Conservation (phyloP, 1,284 basidiomycete species). For the Rhodotorula mucilaginosa region DNA sequence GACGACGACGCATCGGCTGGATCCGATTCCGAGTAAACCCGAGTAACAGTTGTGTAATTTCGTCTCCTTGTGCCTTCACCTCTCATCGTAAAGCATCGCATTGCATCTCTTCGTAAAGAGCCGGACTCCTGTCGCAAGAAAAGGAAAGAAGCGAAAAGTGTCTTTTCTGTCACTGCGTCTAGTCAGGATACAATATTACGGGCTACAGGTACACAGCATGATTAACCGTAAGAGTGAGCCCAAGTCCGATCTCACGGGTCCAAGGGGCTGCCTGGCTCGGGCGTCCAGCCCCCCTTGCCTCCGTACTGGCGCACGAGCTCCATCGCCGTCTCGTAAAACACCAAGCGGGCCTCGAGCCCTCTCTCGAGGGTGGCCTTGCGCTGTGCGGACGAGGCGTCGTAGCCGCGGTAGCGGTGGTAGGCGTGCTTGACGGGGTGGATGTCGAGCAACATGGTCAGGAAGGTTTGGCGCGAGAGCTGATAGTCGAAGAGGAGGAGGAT, state of each 20-base stretch:
- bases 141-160: no score
- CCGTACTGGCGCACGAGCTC: slow-evolving; percentile 7
- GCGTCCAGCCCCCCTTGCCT: background rate
- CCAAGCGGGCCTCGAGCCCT: background rate
- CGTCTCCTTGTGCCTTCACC: no score
- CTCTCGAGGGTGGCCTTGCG: background rate
- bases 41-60: background rate
- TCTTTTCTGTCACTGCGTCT: no score
- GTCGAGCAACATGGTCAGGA: slow-evolving; percentile 28
- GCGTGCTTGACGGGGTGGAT: slow-evolving; percentile 19
- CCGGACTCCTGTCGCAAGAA: no score
- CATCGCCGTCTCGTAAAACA: slow-evolving; percentile 15
- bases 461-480: slow-evolving; percentile 20
- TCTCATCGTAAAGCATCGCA: no score
- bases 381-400: background rate
- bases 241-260: no score
- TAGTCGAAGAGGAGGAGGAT: slow-evolving; percentile 36
- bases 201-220: no score
- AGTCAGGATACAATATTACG: no score
- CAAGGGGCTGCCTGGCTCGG: no score
- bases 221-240: no score
- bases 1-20: slow-evolving; percentile 29
- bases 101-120: no score
- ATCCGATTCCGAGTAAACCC: slow-evolving; percentile 27
- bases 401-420: slow-evolving; percentile 8